Evolutionary conservation across 2,329 filamentous ascomycete genomes (phyloP).

Genomic region (Neurospora sp.): DNA sequence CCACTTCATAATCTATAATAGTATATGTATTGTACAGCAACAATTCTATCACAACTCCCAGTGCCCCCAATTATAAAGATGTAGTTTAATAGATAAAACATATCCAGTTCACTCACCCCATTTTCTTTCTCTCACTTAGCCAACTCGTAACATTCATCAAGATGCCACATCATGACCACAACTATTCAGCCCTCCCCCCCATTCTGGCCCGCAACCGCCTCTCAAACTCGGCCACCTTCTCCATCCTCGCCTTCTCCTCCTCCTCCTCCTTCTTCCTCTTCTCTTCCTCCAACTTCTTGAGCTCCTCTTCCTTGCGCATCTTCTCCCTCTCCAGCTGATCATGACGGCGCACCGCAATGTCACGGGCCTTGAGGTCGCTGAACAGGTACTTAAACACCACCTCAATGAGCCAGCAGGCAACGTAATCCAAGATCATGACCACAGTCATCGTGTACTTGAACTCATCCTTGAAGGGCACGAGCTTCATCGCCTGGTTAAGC

Average conservation of each 20-base stretch:
- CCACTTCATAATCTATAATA: neutral
- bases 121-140: neutral
- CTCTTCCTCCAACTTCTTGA: constrained; percentile 36
- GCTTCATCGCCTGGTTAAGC: constrained; percentile 83
- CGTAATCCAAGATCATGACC: constrained; percentile 82
- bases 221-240: constrained; percentile 52
- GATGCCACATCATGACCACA: constrained; percentile 34
- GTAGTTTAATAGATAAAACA: neutral
- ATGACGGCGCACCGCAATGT: constrained; percentile 77
- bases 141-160: neutral
- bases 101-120: constrained; percentile 6
- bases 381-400: constrained; percentile 76
- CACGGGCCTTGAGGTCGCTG: constrained; percentile 85
- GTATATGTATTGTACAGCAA: neutral
- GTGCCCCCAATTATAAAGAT: neutral
- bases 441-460: constrained; percentile 82
- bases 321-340: constrained; percentile 78
- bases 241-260: constrained; percentile 21
- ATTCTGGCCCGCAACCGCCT: constrained; percentile 38
- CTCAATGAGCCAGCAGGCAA: constrained; percentile 79
- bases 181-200: constrained; percentile 28
- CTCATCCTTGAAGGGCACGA: constrained; percentile 80
- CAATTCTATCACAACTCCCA: neutral
- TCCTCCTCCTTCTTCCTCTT: constrained; percentile 37
- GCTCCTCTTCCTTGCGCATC: constrained; percentile 53